Percentiles rank a stretch among this genome's conserved stretches.
Evolutionary conservation across 108 stramenopile species (phyloP).

Genomic region (Nitzschia sp.): DNA sequence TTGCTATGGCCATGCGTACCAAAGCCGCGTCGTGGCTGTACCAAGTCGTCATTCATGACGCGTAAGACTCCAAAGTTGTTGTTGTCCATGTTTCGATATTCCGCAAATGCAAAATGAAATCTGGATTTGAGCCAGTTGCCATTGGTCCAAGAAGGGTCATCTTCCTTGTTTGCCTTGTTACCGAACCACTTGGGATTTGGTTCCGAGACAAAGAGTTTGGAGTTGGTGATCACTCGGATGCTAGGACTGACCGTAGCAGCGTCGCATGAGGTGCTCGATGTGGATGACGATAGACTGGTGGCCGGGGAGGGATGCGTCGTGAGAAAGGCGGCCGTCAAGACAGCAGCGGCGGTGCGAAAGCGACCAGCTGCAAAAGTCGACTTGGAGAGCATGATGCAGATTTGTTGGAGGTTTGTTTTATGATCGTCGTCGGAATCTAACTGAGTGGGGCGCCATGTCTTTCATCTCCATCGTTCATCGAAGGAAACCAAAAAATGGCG

Average conservation of each 20-base stretch:
- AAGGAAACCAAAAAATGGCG: too few relatives aligned
- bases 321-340: background rate
- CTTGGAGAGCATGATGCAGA: background rate
- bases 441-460: too few relatives aligned
- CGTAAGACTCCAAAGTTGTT: conserved; percentile 73
- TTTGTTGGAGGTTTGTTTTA: too few relatives aligned
- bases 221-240: conserved; percentile 33
- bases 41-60: conserved; percentile 87
- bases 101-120: conserved; percentile 88
- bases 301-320: background rate
- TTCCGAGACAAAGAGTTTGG: conserved; percentile 64
- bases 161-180: conserved; percentile 47
- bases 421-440: too few relatives aligned
- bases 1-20: conserved; percentile 77
- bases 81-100: conserved; percentile 63
- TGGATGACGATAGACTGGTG: background rate
- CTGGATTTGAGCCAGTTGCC: conserved; percentile 83
- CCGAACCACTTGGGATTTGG: conserved; percentile 77
- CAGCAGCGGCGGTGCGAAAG: background rate
- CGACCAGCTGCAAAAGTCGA: background rate
- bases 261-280: background rate
- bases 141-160: conserved; percentile 62
- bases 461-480: too few relatives aligned
- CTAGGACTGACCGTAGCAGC: background rate
- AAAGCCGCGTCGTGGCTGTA: conserved; percentile 78